These are phyloP conservation scores for Ilex paraguariensis DNA, from an alignment of 305 asterid species.

Conservation along the genomic window DNA sequence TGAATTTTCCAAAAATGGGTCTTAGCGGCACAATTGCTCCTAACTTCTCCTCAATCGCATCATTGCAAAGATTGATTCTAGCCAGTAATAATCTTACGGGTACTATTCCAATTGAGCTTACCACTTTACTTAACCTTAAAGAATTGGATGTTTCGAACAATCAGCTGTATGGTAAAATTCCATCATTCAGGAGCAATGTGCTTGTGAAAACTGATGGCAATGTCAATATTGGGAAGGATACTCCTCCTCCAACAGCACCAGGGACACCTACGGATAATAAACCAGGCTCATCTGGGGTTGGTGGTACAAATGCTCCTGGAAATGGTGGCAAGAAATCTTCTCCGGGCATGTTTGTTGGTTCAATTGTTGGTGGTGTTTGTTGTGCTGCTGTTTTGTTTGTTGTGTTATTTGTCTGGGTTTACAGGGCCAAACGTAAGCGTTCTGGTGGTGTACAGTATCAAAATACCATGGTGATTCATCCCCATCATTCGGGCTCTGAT, in stretches of 20 bases:
- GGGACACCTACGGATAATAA: constrained; percentile 1
- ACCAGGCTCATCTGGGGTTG: constrained; percentile 15
- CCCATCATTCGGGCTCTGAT: constrained; percentile 71
- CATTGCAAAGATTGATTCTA: constrained; percentile 57
- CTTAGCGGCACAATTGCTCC: constrained; percentile 73
- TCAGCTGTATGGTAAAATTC: constrained; percentile 59
- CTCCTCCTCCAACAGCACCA: constrained; percentile 34
- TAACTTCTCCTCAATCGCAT: constrained; percentile 33
- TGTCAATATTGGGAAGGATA: constrained; percentile 63
- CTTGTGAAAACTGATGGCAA: constrained; percentile 45
- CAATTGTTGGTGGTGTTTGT: constrained; percentile 61
- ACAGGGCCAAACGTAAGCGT: constrained; percentile 36
- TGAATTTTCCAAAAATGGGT: constrained; percentile 57
- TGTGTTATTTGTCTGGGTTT: constrained; percentile 39
- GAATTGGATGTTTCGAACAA: constrained; percentile 63
- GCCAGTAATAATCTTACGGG: constrained; percentile 59
- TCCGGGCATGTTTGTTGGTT: constrained; percentile 53
- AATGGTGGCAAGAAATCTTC: constrained; percentile 44
- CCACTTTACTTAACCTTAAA: constrained; percentile 42
- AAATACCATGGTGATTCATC: constrained; percentile 58
- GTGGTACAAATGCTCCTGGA: constrained; percentile 19
- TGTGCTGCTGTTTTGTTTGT: constrained; percentile 41
- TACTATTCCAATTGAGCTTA: constrained; percentile 57
- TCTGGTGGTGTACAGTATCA: constrained; percentile 53
- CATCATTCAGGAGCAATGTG: constrained; percentile 42